phyloP scores from a whole-genome alignment of 2,329 filamentous ascomycete genomes.

The Amylocarpus encephaloides region DNA sequence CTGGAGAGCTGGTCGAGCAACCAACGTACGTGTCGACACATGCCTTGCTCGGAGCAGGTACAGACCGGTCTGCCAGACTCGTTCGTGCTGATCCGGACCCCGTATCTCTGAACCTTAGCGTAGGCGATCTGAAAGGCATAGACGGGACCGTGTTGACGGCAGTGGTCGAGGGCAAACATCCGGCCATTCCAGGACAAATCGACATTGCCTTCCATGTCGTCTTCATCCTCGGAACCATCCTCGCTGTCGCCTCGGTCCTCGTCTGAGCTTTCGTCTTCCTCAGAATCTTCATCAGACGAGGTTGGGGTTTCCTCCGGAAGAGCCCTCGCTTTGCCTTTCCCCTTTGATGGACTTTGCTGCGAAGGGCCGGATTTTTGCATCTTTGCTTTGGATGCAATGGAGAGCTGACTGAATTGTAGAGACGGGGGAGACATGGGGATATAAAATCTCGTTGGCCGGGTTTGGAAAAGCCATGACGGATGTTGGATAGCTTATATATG shows the following conservation, averaged over 20 bases:
- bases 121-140: constrained; percentile 29
- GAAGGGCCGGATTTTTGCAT: constrained; percentile 24
- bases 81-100: constrained; percentile 22
- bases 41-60: constrained; percentile 16
- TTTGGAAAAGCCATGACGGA: constrained; percentile 18
- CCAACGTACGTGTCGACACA: constrained; percentile 25
- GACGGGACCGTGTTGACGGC: constrained; percentile 17
- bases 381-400: constrained; percentile 16
- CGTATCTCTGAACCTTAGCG: constrained; percentile 21
- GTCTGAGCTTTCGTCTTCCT: constrained; percentile 9
- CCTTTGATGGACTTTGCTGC: constrained; percentile 3
- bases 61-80: constrained; percentile 15
- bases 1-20: constrained; percentile 19
- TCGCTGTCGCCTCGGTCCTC: constrained; percentile 9
- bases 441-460: constrained; percentile 6
- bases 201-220: constrained; percentile 1
- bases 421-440: constrained; percentile 29
- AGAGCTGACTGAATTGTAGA: constrained; percentile 28
- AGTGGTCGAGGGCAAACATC: constrained; percentile 23
- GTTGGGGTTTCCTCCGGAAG: constrained; percentile 2
- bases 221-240: constrained; percentile 8
- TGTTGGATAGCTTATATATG: constrained; percentile 23
- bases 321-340: constrained; percentile 21
- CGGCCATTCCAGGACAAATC: background rate
- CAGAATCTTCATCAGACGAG: constrained; percentile 4